Conservation (phyloP, 345 rosid genomes). For the Arabidopsis arenosa region DNA sequence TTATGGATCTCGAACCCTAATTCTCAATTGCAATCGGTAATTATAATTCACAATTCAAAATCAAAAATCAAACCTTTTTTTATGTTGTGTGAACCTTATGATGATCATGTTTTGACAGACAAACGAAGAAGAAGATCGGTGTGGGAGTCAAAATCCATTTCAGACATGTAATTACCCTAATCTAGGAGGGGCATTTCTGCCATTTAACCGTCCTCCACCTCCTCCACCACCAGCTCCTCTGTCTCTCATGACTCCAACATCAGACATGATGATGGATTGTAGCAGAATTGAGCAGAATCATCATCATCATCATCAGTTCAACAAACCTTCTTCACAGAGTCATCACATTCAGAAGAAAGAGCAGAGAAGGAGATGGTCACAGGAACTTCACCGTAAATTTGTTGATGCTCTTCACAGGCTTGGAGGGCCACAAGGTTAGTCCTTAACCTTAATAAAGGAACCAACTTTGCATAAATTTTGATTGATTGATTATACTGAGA, state of each 20-base stretch:
- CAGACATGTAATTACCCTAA: conserved; percentile 42
- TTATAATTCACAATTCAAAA: neutral
- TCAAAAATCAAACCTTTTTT: conserved; percentile 21
- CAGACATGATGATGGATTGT: conserved; percentile 35
- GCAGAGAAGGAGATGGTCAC: conserved; percentile 82
- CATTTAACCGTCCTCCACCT: conserved; percentile 46
- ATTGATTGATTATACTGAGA: conserved; percentile 31
- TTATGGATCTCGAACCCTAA: conserved; percentile 59
- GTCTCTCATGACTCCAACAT: conserved; percentile 47
- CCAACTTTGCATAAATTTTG: conserved; percentile 1
- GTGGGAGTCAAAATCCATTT: conserved; percentile 49
- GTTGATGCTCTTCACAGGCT: conserved; percentile 71
- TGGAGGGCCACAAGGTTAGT: conserved; percentile 75
- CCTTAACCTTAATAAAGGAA: conserved; percentile 28
- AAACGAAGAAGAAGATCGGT: conserved; percentile 53
- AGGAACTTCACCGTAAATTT: conserved; percentile 75
- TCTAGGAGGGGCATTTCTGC: conserved; percentile 52
- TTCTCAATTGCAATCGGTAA: conserved; percentile 55
- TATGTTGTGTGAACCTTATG: conserved; percentile 2
- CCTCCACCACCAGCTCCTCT: conserved; percentile 45
- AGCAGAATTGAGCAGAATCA: conserved; percentile 40
- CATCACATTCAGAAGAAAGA: conserved; percentile 58
- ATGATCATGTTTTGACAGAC: conserved; percentile 47
- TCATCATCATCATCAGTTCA: conserved; percentile 24
- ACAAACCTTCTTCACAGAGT: conserved; percentile 21